Evolutionary conservation across 179 eudicot species (phyloP).

Genomic region (Corrigiola litoralis): DNA sequence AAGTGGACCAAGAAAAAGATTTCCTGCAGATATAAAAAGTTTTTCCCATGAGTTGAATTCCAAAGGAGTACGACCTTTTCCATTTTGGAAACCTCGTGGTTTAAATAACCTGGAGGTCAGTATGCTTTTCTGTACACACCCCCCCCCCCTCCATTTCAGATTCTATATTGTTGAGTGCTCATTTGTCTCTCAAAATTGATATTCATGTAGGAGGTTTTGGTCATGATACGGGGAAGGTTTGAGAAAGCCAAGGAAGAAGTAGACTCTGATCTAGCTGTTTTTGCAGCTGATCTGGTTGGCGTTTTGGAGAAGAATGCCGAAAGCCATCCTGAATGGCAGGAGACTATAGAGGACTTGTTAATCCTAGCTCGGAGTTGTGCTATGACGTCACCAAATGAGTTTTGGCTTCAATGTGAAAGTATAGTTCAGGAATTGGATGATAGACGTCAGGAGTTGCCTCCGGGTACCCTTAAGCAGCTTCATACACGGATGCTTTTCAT

Average conservation of each 20-base stretch:
- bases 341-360: slow-evolving; percentile 86
- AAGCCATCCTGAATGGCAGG: slow-evolving; percentile 92
- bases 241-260: slow-evolving; percentile 99
- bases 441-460: slow-evolving; percentile 92
- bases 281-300: slow-evolving; percentile 96
- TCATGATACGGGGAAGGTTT: slow-evolving; percentile 82
- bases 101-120: slow-evolving; percentile 85
- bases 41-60: slow-evolving; percentile 97
- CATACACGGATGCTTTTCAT: slow-evolving; percentile 99
- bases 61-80: slow-evolving; percentile 86
- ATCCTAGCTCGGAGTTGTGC: slow-evolving; percentile 91
- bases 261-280: slow-evolving; percentile 81
- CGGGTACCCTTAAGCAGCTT: slow-evolving; percentile 87
- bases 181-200: neutral
- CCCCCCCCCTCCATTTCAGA: neutral
- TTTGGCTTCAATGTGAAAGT: slow-evolving; percentile 99
- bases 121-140: slow-evolving; percentile 3
- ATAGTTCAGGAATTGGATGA: slow-evolving; percentile 99
- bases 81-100: slow-evolving; percentile 96
- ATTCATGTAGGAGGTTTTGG: slow-evolving; percentile 74
- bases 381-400: slow-evolving; percentile 86
- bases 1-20: slow-evolving; percentile 90
- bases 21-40: slow-evolving; percentile 89
- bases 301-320: slow-evolving; percentile 86
- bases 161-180: neutral